Percentiles rank a stretch among this genome's conserved stretches.
phyloP scores from a whole-genome alignment of 805 yeast species.

The Wickerhamiella sergipiensis region DNA sequence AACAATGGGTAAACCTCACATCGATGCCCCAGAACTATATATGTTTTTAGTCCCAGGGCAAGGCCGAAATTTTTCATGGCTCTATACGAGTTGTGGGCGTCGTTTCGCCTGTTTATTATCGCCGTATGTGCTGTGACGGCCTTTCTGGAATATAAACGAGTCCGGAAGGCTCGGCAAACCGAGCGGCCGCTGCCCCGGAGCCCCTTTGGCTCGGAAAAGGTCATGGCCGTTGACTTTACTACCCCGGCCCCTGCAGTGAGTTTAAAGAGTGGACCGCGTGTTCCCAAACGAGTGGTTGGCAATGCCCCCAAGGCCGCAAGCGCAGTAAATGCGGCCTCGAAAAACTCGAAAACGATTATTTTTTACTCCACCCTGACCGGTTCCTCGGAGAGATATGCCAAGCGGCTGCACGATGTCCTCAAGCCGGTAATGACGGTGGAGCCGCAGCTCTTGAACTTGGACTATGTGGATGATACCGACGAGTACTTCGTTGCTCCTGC shows the following conservation, averaged over 20 bases:
- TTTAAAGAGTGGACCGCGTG: not conserved
- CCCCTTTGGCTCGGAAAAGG: not conserved
- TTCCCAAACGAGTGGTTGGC: not conserved
- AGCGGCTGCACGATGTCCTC: slow-evolving; percentile 30
- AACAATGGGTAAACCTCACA: too few species aligned
- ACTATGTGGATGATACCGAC: slow-evolving; percentile 74
- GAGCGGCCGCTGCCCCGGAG: not conserved
- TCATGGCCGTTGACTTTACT: slow-evolving; percentile 13
- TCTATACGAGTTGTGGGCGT: slow-evolving; percentile 5
- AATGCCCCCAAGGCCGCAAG: not conserved
- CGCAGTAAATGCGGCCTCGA: slow-evolving; percentile 7
- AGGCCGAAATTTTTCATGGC: not conserved
- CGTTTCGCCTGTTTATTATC: slow-evolving; percentile 3
- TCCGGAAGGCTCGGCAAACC: not conserved
- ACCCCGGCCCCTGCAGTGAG: not conserved
- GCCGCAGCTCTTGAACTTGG: slow-evolving; percentile 53
- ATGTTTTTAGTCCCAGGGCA: not conserved
- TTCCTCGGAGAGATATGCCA: slow-evolving; percentile 59
- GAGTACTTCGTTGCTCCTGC: slow-evolving; percentile 61
- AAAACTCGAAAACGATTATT: slow-evolving; percentile 46
- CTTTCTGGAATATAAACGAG: slow-evolving; percentile 1
- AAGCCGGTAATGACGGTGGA: slow-evolving; percentile 21
- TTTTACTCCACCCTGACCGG: slow-evolving; percentile 85
- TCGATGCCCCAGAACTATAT: too few species aligned
- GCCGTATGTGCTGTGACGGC: not conserved